These are phyloP conservation scores for Leccinum subtestaceum DNA, from an alignment of 768 basidiomycete species.

Conservation along the genomic window DNA sequence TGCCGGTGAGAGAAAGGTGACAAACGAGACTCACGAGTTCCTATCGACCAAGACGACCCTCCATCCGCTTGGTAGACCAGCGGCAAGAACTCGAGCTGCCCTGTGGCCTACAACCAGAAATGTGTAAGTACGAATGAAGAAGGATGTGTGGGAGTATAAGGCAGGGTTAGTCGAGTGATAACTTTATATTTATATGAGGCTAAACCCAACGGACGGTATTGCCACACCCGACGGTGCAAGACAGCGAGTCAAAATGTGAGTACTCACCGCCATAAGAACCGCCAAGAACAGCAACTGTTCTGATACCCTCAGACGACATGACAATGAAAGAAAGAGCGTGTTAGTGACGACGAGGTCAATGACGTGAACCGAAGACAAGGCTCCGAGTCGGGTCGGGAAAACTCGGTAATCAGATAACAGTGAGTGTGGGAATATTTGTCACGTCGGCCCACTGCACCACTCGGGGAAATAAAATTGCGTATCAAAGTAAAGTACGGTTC, in stretches of 20 bases:
- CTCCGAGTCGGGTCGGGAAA: not conserved
- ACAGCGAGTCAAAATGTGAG: not conserved
- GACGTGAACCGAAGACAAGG: not conserved
- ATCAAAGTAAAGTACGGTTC: no score
- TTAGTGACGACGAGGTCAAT: not conserved
- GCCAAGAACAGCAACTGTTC: constrained; percentile 52
- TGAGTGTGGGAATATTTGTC: not conserved
- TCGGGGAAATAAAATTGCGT: no score
- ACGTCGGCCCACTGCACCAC: no score
- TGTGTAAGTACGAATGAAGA: not conserved
- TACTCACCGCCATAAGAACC: constrained; percentile 52
- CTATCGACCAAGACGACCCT: constrained; percentile 56
- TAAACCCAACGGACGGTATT: not conserved
- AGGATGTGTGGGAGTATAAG: not conserved
- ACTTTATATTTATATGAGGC: not conserved
- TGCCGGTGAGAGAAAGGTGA: not conserved
- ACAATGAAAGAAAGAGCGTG: constrained; percentile 1
- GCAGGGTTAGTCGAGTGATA: not conserved
- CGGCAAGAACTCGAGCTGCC: constrained; percentile 48
- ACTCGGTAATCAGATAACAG: constrained; percentile 2
- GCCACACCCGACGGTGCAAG: not conserved
- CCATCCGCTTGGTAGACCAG: constrained; percentile 49
- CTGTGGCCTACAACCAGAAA: constrained; percentile 38
- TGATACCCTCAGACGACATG: constrained; percentile 10
- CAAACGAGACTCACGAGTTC: constrained; percentile 45